Conservation (phyloP, 345 rosid species). For the Bretschneidera sinensis region DNA sequence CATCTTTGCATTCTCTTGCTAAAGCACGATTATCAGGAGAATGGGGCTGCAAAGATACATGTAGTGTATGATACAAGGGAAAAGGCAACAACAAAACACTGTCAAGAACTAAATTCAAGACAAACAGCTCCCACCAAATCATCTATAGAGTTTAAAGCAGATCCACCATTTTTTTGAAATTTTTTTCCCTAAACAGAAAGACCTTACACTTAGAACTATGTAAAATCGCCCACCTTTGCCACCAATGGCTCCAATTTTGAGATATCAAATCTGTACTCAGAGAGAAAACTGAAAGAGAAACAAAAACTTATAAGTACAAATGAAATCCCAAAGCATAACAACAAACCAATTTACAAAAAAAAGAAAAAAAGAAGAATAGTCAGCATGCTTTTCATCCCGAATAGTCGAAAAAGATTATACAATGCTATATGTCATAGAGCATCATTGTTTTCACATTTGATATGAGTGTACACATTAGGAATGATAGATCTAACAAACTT, state of each 20-base stretch:
- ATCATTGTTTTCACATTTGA: neutral
- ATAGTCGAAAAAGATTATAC: too few relatives aligned
- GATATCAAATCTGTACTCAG: slow-evolving; percentile 78
- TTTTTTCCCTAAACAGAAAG: neutral
- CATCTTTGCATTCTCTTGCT: slow-evolving; percentile 99
- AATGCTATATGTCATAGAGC: neutral
- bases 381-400: too few relatives aligned
- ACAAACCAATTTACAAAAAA: neutral
- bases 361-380: neutral
- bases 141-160: neutral
- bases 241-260: slow-evolving; percentile 94
- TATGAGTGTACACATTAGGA: neutral
- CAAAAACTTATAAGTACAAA: slow-evolving; percentile 5
- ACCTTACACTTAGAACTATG: neutral
- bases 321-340: slow-evolving; percentile 4
- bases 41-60: slow-evolving; percentile 68
- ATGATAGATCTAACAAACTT: too few relatives aligned
- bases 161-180: neutral
- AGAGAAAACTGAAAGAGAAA: slow-evolving; percentile 53
- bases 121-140: neutral
- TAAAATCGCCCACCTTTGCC: slow-evolving; percentile 63
- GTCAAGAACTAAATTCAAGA: neutral
- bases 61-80: neutral
- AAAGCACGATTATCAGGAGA: slow-evolving; percentile 96
- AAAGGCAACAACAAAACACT: neutral